A percentile compares a stretch with the other conserved stretches of the same genome.
These are phyloP conservation scores for Trichosphaerium sp. DNA, from an alignment of 78 protist species.

Conservation along the genomic window DNA sequence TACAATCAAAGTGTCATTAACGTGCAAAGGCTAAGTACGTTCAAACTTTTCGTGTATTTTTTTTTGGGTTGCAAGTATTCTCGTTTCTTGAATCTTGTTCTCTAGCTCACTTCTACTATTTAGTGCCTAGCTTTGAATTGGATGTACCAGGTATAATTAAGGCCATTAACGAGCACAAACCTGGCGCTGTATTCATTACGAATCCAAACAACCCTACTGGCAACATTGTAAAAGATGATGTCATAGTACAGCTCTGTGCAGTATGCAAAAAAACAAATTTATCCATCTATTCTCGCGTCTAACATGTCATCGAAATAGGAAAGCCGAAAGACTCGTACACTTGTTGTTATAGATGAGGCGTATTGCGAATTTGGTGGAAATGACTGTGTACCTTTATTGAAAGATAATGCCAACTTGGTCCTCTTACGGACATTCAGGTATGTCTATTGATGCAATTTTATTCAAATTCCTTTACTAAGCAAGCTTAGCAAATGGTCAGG, in stretches of 20 bases:
- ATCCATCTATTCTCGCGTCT: too few species aligned
- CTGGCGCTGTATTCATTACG: neutral
- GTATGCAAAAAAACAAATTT: too few species aligned
- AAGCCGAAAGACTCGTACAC: too few species aligned
- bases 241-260: neutral
- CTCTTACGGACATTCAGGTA: neutral
- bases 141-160: neutral
- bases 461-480: neutral
- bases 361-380: neutral
- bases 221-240: neutral
- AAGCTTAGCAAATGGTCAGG: neutral
- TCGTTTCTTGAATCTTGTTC: neutral
- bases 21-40: neutral
- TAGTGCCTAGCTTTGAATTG: neutral
- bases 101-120: neutral
- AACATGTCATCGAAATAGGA: too few species aligned
- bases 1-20: neutral
- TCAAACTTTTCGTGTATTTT: neutral
- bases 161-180: neutral
- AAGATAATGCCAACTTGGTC: neutral
- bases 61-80: neutral
- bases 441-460: neutral
- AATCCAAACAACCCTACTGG: neutral
- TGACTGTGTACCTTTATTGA: neutral
- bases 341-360: conserved; percentile 1